Evolutionary conservation across 495 filamentous ascomycete species (phyloP).

Genomic region (Darksidea phi): DNA sequence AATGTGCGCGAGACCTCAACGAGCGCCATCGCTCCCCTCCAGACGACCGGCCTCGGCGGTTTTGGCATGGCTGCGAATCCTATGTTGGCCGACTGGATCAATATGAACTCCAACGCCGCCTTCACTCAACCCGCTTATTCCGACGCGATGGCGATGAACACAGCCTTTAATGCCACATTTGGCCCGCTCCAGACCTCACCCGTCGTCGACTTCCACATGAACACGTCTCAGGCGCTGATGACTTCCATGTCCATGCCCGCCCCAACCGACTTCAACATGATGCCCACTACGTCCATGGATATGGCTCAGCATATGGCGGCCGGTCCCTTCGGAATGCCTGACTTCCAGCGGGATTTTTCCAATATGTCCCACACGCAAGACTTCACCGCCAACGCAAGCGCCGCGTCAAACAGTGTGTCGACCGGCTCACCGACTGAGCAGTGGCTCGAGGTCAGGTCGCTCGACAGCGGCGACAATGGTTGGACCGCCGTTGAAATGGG

Average conservation of each 20-base stretch:
- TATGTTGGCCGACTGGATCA: conserved; percentile 30
- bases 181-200: conserved; percentile 37
- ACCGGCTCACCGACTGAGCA: conserved; percentile 81
- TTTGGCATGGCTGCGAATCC: conserved; percentile 14
- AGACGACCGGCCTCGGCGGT: conserved; percentile 15
- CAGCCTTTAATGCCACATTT: conserved; percentile 13
- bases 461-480: conserved; percentile 79
- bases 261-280: conserved; percentile 15
- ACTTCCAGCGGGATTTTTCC: conserved; percentile 29
- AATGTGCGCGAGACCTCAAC: conserved; percentile 5
- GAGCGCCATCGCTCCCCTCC: conserved; percentile 20
- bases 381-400: conserved; percentile 14
- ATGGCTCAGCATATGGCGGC: conserved; percentile 11
- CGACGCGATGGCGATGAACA: conserved; percentile 11
- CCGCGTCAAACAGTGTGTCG: conserved; percentile 43
- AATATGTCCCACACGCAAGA: conserved; percentile 1
- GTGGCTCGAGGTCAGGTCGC: conserved; percentile 77
- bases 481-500: conserved; percentile 65
- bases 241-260: conserved; percentile 26
- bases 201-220: conserved; percentile 24
- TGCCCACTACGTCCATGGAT: conserved; percentile 25
- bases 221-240: conserved; percentile 30
- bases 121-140: conserved; percentile 25
- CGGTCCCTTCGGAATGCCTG: conserved; percentile 24
- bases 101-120: conserved; percentile 6